Evolutionary conservation across 352 stramenopile genomes (phyloP), one percentile per base, ranked within the genome.

Genomic region (Phytopythium delawarense): DNA sequence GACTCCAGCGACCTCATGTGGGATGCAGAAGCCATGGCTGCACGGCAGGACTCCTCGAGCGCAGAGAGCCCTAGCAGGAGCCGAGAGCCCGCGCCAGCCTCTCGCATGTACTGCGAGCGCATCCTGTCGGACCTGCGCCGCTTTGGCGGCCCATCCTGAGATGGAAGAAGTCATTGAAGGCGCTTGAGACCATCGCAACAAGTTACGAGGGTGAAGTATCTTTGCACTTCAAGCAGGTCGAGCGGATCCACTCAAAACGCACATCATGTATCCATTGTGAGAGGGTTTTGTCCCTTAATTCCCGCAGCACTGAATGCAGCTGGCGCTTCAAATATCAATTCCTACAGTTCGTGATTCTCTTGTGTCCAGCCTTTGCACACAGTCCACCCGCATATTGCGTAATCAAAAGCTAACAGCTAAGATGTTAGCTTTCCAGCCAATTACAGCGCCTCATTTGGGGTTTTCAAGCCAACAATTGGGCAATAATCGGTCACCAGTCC

Each of bases 1-100:
- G 68, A 78, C 48, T 78, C 71, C 35, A 68, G 21, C 34, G 68
- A 76, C 21, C 51, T 78, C 23, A 67, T 78, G 62, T 62, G 73
- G 65, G 71, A 78, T 30, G 68, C 69, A 2, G 68, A 78, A 28
- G 68, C 58, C 8, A 69, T 78, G 12, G 2, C 23, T 4, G 48
- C 12, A 20, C 48, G 8, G 7, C n/a, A 52, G 3, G 7, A 1
- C 21, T 3, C 48, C 1, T 8, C 13, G 11, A 35, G 48, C 30
- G 5, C 21, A 13, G 23, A 32, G n/a, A 32, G 12, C 8, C 9
- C 6, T 21, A 12, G 9, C 21, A 54, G 6, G n/a, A 39, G 16
- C 32, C 30, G 50, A 7, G 50, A 39, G 1, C 46, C 11, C 0
- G n/a, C 46, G 46, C 23, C 48, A 35, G 48, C 48, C 12, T 20